These are phyloP conservation scores for Spatholobus suberectus DNA, from an alignment of 306 rosid genomes.

Conservation along the genomic window DNA sequence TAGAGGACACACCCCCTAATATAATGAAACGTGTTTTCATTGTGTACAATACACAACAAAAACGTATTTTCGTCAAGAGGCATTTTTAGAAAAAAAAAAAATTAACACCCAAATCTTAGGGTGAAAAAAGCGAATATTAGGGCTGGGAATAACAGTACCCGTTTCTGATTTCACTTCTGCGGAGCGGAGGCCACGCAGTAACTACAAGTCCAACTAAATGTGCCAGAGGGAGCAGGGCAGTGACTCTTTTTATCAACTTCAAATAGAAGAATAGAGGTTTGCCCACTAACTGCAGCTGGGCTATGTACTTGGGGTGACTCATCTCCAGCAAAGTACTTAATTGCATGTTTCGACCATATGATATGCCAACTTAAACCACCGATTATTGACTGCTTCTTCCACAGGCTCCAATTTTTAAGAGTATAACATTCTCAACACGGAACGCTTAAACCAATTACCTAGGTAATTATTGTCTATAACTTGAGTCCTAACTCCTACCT, in stretches of 20 bases:
- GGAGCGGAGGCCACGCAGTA: neutral
- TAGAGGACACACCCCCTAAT: too few relatives aligned
- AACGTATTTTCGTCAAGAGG: too few relatives aligned
- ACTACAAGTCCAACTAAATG: conserved; percentile 1
- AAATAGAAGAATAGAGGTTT: neutral
- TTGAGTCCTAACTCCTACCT: too few relatives aligned
- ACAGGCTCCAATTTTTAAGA: neutral
- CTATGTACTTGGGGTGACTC: conserved; percentile 35
- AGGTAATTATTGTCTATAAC: too few relatives aligned
- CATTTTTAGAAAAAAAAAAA: too few relatives aligned
- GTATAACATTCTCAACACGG: neutral
- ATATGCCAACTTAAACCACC: conserved; percentile 18
- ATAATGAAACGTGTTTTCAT: too few relatives aligned
- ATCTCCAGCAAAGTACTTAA: conserved; percentile 44
- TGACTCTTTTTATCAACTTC: neutral
- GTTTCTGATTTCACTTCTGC: conserved; percentile 1
- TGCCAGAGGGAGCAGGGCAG: neutral
- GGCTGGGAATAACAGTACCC: neutral
- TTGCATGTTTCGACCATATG: too few relatives aligned
- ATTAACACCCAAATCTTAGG: too few relatives aligned
- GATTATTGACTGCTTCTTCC: neutral
- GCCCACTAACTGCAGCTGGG: conserved; percentile 8
- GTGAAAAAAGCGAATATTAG: too few relatives aligned
- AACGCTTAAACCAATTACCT: too few relatives aligned
- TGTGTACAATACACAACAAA: too few relatives aligned